These are phyloP conservation scores for Litchi chinensis DNA, from an alignment of 345 rosid species.

Conservation along the genomic window DNA sequence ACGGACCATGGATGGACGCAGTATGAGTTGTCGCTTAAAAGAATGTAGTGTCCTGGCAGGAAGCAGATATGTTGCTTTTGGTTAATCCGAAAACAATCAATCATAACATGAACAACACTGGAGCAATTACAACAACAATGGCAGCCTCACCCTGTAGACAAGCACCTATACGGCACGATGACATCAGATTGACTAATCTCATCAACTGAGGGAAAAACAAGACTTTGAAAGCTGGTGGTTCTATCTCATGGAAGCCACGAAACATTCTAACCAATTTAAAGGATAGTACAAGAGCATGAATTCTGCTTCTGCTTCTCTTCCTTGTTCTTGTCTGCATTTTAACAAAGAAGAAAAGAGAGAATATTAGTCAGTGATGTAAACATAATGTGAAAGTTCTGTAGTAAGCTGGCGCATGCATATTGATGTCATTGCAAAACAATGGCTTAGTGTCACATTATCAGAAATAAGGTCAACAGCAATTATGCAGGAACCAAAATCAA, in stretches of 20 bases:
- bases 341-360: neutral
- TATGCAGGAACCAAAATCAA: neutral
- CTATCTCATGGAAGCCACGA: neutral
- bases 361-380: neutral
- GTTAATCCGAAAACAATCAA: neutral
- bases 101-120: conserved; percentile 4
- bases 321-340: conserved; percentile 31
- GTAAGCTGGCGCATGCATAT: neutral
- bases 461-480: neutral
- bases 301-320: conserved; percentile 37
- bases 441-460: neutral
- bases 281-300: conserved; percentile 38
- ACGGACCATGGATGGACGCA: neutral
- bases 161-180: neutral
- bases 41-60: neutral
- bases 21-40: neutral
- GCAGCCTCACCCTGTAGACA: neutral
- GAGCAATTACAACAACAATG: neutral
- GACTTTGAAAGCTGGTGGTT: neutral
- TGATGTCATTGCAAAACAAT: too few species aligned
- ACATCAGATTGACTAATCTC: neutral
- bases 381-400: neutral
- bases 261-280: conserved; percentile 23
- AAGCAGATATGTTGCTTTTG: neutral
- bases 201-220: neutral